Percentiles rank a stretch among this genome's conserved stretches.
phyloP scores from a whole-genome alignment of 352 stramenopile species.

The Phytopythium boreale region DNA sequence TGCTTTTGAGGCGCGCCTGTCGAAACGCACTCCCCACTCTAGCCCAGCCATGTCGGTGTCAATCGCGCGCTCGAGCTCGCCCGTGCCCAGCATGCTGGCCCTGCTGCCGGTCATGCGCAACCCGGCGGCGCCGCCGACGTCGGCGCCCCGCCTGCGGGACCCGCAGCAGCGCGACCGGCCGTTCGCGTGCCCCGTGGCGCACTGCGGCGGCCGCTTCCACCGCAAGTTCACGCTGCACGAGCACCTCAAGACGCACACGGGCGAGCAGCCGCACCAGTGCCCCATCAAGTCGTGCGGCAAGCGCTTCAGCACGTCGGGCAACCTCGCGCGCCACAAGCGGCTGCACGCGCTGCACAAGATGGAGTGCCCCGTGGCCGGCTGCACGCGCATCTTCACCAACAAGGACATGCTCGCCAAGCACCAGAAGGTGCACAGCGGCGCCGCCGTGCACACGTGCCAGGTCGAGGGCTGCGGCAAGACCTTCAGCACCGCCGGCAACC shows the following conservation, averaged over 20 bases:
- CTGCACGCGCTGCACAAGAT: conserved; percentile 61
- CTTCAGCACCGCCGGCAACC: conserved; percentile 60
- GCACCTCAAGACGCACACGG: conserved; percentile 80
- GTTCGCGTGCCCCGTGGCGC: conserved; percentile 25
- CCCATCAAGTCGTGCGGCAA: conserved; percentile 53
- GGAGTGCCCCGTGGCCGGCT: conserved; percentile 43
- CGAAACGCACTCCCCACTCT: conserved; percentile 8
- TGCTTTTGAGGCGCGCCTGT: conserved; percentile 26
- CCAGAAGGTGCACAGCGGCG: conserved; percentile 53
- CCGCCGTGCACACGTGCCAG: conserved; percentile 50
- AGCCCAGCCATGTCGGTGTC: conserved; percentile 1
- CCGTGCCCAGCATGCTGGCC: not conserved
- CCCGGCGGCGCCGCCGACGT: conserved; percentile 7
- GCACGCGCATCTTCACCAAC: conserved; percentile 53
- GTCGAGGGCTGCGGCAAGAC: conserved; percentile 47
- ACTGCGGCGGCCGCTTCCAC: conserved; percentile 45
- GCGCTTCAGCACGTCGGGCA: conserved; percentile 59
- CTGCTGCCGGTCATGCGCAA: conserved; percentile 1
- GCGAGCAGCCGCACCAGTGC: conserved; percentile 64
- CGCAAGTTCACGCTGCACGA: conserved; percentile 71
- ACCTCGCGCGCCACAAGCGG: conserved; percentile 63
- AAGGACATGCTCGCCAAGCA: conserved; percentile 56
- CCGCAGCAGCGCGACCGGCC: conserved; percentile 25
- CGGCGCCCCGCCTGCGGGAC: conserved; percentile 17
- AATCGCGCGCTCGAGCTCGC: conserved; percentile 12